Evolutionary conservation across 306 rosid species (phyloP).

Genomic region (Vicia sativa): DNA sequence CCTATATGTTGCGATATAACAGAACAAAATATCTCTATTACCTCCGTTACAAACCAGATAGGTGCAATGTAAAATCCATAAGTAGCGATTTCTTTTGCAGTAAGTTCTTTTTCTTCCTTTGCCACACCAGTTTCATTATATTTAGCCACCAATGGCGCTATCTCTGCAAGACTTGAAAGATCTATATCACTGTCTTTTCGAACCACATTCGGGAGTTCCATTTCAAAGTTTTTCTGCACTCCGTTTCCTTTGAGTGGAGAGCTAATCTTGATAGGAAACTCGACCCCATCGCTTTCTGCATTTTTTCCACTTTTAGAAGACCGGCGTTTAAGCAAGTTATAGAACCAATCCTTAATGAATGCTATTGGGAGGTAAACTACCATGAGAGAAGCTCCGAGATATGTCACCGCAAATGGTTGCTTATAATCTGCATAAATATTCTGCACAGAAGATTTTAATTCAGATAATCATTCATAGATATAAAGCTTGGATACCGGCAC

Average conservation of each 20-base stretch:
- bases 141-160: constrained; percentile 64
- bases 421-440: constrained; percentile 77
- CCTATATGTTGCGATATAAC: constrained; percentile 18
- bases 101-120: constrained; percentile 57
- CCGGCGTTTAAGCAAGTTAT: constrained; percentile 53
- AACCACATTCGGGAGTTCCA: constrained; percentile 53
- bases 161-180: constrained; percentile 61
- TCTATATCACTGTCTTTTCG: constrained; percentile 73
- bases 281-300: constrained; percentile 48
- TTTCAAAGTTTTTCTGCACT: constrained; percentile 53
- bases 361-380: constrained; percentile 97
- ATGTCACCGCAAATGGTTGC: constrained; percentile 97
- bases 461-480: constrained; percentile 37
- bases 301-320: constrained; percentile 70
- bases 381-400: constrained; percentile 99
- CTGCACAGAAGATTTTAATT: constrained; percentile 50
- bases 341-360: constrained; percentile 87
- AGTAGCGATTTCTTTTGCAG: constrained; percentile 69
- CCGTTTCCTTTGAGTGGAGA: constrained; percentile 56
- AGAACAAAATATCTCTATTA: constrained; percentile 34
- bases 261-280: constrained; percentile 40
- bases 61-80: constrained; percentile 96
- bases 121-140: constrained; percentile 49
- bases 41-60: constrained; percentile 95
- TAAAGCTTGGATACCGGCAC: constrained; percentile 19